Base-by-base conservation (phyloP, 2,329 filamentous ascomycete species). In the Aspergillus oerlinghausenensis region DNA sequence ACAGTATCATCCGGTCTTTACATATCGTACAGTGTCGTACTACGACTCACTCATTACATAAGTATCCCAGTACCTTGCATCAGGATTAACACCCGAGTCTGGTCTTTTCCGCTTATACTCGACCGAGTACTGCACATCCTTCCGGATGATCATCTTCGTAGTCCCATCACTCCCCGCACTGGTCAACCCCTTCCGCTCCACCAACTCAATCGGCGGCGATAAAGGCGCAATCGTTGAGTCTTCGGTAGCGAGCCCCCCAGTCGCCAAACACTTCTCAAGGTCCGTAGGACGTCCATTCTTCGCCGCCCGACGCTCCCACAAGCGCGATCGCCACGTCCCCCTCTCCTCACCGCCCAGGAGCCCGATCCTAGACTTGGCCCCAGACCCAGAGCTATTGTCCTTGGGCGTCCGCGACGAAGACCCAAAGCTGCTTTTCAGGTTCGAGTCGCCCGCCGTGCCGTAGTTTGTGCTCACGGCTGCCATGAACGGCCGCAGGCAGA, bases 401-500 rank as follows among this genome's bases (percentile, higher is more conserved):
- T 63, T 66, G 19, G 57, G 50, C 11, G 61, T 63, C 50, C 55
- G 57, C 1, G 66, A 69, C 1, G 54, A 58, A 28, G 66, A 69
- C 0, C 53, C 59, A 26, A 50, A 48, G n/a, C 63, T 64, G 42
- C 63, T 66, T 55, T 66, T 67, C 21, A 71, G 54, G 17, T 62
- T 68, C 4, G 66, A 65, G 48, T 70, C 67, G 0, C 70, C 71
- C 3, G 69, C 69, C 5, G 67, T 72, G 4, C 70, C 70, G 40
- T 73, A 73, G 35, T 71, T 70, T 1, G 70, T 73, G 51, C 70
- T 72, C 9, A 73, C 70, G 7, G 71, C 71, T 8, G 65, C 66
- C 64, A 75, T 71, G 55, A 75, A 75, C 0, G 71, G 69, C 0
- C 71, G 66, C 1, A 75, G 65, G 51, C 66, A 71, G 59, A 74